phyloP scores from a whole-genome alignment of 257 asterid genomes.

The Przewalskia tangutica region DNA sequence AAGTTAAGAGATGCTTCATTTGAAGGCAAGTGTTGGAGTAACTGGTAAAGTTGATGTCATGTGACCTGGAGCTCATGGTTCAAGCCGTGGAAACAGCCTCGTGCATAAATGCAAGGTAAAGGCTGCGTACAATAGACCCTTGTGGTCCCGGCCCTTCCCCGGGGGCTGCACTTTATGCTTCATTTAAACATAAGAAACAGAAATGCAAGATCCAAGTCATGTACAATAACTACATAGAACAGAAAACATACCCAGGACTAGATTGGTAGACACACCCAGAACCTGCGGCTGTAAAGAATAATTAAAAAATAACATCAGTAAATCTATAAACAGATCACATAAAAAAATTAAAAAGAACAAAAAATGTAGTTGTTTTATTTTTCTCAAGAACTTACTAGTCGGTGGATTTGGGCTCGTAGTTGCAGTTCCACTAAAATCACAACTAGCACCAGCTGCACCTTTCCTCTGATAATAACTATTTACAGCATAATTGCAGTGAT shows the following conservation, averaged over 20 bases:
- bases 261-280: slow-evolving; percentile 57
- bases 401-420: slow-evolving; percentile 27
- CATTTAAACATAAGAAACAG: too few relatives aligned
- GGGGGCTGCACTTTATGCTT: too few relatives aligned
- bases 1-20: not conserved
- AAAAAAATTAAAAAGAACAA: not conserved
- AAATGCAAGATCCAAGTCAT: too few relatives aligned
- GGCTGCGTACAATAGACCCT: too few relatives aligned
- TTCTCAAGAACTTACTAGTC: slow-evolving; percentile 24
- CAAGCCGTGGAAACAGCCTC: too few relatives aligned
- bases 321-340: not conserved
- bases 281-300: slow-evolving; percentile 23
- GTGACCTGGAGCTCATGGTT: too few relatives aligned
- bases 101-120: too few relatives aligned
- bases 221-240: not conserved
- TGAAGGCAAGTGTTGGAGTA: not conserved
- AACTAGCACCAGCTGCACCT: slow-evolving; percentile 33
- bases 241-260: slow-evolving; percentile 50
- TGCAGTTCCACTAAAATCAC: slow-evolving; percentile 67
- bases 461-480: slow-evolving; percentile 76
- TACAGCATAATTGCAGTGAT: slow-evolving; percentile 86
- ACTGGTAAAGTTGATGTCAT: too few relatives aligned
- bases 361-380: not conserved
- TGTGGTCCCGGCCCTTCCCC: too few relatives aligned
- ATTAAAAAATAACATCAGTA: not conserved